These are phyloP conservation scores for Jatropha podagrica DNA, from an alignment of 441 rosid genomes.

Conservation along the genomic window DNA sequence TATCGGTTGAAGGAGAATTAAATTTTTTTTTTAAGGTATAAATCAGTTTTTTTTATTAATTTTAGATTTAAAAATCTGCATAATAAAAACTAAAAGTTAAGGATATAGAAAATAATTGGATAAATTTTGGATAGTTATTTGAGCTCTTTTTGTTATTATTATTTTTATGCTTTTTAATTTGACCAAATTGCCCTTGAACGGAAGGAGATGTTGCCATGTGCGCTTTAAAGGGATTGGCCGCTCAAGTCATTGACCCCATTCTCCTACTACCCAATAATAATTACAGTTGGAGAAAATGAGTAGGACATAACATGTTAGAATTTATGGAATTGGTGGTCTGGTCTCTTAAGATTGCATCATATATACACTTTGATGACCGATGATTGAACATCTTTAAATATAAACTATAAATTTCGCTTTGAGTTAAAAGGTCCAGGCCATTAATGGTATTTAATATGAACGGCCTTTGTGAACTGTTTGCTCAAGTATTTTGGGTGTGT, in stretches of 20 bases:
- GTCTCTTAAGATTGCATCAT: neutral
- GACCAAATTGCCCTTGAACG: slow-evolving; percentile 6
- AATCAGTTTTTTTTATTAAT: neutral
- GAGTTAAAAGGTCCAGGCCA: neutral
- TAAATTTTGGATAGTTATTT: neutral
- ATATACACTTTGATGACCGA: neutral
- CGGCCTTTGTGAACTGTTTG: neutral
- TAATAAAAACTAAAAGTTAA: neutral
- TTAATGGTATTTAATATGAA: neutral
- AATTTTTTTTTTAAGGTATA: slow-evolving; percentile 4
- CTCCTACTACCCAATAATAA: neutral
- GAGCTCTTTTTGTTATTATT: too few species aligned
- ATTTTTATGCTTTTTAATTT: neutral
- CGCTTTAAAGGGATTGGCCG: too few species aligned
- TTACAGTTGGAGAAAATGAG: too few species aligned
- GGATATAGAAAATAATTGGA: neutral
- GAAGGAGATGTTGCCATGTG: neutral
- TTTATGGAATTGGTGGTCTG: neutral
- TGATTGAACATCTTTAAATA: neutral
- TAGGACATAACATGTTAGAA: neutral
- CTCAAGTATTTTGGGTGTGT: neutral
- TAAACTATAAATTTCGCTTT: neutral
- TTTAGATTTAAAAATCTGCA: neutral
- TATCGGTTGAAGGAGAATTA: neutral
- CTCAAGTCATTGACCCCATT: neutral